Conservation (phyloP, 2,329 filamentous ascomycete genomes). For the Endothia cerciana region DNA sequence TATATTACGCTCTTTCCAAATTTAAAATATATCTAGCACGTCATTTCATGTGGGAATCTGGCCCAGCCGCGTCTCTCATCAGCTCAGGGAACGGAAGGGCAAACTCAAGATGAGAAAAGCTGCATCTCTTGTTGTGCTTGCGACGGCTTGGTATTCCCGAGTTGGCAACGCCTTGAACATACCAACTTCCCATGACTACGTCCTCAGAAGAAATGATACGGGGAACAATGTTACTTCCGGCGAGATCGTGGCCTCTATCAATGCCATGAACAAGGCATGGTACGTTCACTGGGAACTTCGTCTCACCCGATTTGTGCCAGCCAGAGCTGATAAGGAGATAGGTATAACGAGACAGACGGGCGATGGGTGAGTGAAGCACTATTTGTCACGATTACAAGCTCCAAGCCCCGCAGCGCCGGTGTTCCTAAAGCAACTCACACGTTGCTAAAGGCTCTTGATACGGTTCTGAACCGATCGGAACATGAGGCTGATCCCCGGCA, state of each 20-base stretch:
- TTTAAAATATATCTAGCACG: neutral
- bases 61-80: neutral
- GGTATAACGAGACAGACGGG: constrained; percentile 37
- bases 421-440: neutral
- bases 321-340: neutral
- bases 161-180: neutral
- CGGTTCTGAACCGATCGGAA: too few relatives aligned
- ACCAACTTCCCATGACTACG: neutral
- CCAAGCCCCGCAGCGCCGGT: too few relatives aligned
- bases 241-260: constrained; percentile 34
- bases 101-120: neutral
- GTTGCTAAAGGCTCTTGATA: neutral
- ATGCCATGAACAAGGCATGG: constrained; percentile 42
- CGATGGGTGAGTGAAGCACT: constrained; percentile 26
- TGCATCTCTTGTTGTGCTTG: neutral
- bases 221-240: constrained; percentile 16
- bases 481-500: neutral
- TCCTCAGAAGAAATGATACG: neutral
- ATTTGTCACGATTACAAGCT: neutral
- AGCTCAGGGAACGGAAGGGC: neutral
- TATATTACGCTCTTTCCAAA: neutral
- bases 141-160: neutral
- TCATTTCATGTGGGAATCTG: neutral
- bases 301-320: neutral
- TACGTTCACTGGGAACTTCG: neutral